Evolutionary conservation across 306 rosid species (phyloP).

Genomic region (Vicia villosa): DNA sequence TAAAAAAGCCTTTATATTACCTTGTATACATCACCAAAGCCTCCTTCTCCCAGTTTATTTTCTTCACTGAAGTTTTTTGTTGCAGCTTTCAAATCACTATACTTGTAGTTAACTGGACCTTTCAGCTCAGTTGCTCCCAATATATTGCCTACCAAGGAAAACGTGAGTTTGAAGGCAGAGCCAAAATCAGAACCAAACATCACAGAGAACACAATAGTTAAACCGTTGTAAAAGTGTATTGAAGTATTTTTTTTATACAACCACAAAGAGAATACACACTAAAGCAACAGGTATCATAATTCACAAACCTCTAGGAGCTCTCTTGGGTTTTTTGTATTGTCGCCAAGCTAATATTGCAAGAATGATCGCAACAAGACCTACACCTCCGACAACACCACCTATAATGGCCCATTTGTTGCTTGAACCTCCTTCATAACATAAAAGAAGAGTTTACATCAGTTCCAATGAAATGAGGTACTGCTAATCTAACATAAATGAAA

Average conservation of each 20-base stretch:
- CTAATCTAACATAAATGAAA: neutral
- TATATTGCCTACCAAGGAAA: slow-evolving; percentile 49
- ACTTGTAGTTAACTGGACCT: slow-evolving; percentile 61
- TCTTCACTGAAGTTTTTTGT: slow-evolving; percentile 54
- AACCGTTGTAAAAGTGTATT: no score
- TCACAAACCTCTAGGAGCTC: slow-evolving; percentile 48
- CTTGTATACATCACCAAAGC: slow-evolving; percentile 74
- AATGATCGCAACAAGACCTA: slow-evolving; percentile 35
- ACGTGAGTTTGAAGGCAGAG: no score
- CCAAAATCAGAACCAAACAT: neutral
- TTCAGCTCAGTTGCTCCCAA: slow-evolving; percentile 71
- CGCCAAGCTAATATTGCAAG: slow-evolving; percentile 40
- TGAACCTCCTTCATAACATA: slow-evolving; percentile 36
- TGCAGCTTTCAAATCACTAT: slow-evolving; percentile 59
- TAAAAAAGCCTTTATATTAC: slow-evolving; percentile 29
- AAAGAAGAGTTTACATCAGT: neutral
- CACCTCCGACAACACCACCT: slow-evolving; percentile 61
- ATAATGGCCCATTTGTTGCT: slow-evolving; percentile 55
- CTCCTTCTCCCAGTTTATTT: slow-evolving; percentile 73
- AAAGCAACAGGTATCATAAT: neutral
- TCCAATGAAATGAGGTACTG: neutral
- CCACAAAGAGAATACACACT: neutral
- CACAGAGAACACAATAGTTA: no score
- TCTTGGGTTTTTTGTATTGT: slow-evolving; percentile 37
- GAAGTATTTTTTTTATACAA: no score